Evolutionary conservation across 306 rosid species (phyloP).

Genomic region (Boehmeria nivea): DNA sequence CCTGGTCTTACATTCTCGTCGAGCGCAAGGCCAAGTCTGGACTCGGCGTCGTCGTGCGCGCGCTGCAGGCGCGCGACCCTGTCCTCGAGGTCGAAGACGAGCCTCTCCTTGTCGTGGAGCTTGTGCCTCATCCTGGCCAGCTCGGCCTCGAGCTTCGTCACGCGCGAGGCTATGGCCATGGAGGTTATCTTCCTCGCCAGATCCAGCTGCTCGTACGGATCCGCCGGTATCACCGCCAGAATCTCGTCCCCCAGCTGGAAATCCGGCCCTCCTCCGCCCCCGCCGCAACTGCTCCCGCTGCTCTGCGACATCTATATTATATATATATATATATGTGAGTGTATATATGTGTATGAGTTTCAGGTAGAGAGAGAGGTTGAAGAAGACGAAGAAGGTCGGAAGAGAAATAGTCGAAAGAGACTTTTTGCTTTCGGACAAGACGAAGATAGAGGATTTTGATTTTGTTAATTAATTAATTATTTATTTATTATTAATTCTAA

Average conservation of each 20-base stretch:
- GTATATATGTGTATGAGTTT: not conserved
- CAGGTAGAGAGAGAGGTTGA: not conserved
- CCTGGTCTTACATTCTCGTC: slow-evolving; percentile 70
- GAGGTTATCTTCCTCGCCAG: slow-evolving; percentile 92
- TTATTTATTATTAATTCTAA: not conserved
- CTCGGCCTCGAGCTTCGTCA: slow-evolving; percentile 68
- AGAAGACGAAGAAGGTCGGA: not conserved
- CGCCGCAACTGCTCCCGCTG: slow-evolving; percentile 25
- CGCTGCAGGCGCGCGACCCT: slow-evolving; percentile 39
- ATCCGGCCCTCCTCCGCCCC: slow-evolving; percentile 34
- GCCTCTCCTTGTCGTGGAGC: slow-evolving; percentile 55
- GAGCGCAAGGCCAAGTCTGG: slow-evolving; percentile 42
- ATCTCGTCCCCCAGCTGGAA: slow-evolving; percentile 64
- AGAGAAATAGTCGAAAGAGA: not conserved
- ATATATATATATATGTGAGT: not conserved
- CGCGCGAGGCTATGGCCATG: slow-evolving; percentile 87
- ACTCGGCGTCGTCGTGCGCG: slow-evolving; percentile 50
- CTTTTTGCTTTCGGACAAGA: slow-evolving; percentile 1
- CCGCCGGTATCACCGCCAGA: slow-evolving; percentile 65
- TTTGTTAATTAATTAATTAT: not conserved
- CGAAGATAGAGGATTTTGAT: not conserved
- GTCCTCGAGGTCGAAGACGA: slow-evolving; percentile 49
- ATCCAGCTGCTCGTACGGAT: slow-evolving; percentile 88
- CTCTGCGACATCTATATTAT: not conserved
- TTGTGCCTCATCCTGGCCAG: slow-evolving; percentile 44